These are phyloP conservation scores for Hanseniaspora hatyaiensis DNA, from an alignment of 805 yeast genomes.

Conservation along the genomic window DNA sequence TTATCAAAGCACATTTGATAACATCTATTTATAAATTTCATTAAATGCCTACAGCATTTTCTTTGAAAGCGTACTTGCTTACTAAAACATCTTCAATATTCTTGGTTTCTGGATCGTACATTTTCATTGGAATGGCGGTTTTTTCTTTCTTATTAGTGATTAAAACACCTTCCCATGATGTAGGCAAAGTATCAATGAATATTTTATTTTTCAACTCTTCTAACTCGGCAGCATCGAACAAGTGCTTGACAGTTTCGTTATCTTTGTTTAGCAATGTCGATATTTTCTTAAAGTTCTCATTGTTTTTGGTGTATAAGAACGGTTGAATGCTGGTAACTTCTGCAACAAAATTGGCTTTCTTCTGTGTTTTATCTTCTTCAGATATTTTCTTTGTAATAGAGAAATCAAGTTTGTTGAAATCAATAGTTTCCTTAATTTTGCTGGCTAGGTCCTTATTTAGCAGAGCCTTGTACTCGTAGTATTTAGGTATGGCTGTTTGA, in stretches of 20 bases:
- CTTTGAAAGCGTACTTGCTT: conserved; percentile 7
- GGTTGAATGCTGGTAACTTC: conserved; percentile 16
- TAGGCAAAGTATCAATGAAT: conserved; percentile 32
- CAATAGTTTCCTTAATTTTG: conserved; percentile 33
- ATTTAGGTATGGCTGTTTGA: conserved; percentile 73
- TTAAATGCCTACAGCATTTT: conserved; percentile 1
- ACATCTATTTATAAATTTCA: background rate
- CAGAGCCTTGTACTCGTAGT: conserved; percentile 43
- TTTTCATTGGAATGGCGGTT: conserved; percentile 41
- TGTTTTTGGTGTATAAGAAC: conserved; percentile 7
- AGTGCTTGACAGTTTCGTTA: background rate
- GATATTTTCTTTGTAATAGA: conserved; percentile 29
- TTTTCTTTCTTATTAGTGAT: conserved; percentile 32
- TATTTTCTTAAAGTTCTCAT: conserved; percentile 17
- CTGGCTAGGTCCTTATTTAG: conserved; percentile 26
- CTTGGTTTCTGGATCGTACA: conserved; percentile 50
- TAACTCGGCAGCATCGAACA: conserved; percentile 7
- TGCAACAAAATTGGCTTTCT: conserved; percentile 20
- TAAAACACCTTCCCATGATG: conserved; percentile 31
- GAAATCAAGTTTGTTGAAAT: conserved; percentile 33
- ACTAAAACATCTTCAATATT: conserved; percentile 34
- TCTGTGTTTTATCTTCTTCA: conserved; percentile 24
- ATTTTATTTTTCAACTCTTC: conserved; percentile 1
- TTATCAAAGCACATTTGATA: no score
- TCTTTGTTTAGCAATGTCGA: background rate